Conservation (phyloP, 2,329 filamentous ascomycete species). For the Dryadomyces quercivorus region DNA sequence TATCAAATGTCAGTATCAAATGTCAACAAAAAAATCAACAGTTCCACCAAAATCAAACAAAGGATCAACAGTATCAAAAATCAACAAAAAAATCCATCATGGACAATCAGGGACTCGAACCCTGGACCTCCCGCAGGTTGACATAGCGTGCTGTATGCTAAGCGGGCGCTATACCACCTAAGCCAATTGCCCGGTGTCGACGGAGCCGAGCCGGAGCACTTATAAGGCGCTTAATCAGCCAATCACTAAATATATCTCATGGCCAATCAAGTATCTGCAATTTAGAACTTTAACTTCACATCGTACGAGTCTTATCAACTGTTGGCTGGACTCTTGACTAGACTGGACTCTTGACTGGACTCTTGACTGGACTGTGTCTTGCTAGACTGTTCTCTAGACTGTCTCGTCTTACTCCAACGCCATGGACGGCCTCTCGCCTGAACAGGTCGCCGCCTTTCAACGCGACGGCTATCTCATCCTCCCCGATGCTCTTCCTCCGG, state of each 20-base stretch:
- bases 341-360: too few species aligned
- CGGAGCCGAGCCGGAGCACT: not conserved
- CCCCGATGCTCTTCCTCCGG: conserved; percentile 56
- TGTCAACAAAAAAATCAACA: too few species aligned
- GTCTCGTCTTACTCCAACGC: too few species aligned
- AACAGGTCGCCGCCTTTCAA: conserved; percentile 61
- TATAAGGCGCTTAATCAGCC: too few species aligned
- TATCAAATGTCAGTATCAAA: too few species aligned
- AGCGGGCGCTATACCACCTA: conserved; percentile 11
- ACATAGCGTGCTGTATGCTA: conserved; percentile 8
- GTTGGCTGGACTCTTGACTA: too few species aligned
- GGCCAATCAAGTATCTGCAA: not conserved
- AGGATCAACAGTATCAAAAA: too few species aligned
- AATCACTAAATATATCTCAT: too few species aligned
- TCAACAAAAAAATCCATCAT: not conserved
- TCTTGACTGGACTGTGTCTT: too few species aligned
- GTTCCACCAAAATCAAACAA: too few species aligned
- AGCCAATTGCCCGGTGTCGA: conserved; percentile 8
- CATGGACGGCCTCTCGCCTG: conserved; percentile 48
- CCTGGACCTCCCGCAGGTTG: conserved; percentile 10
- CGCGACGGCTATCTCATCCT: conserved; percentile 85
- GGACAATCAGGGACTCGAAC: conserved; percentile 10
- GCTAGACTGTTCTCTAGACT: too few species aligned
- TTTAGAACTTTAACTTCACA: too few species aligned
- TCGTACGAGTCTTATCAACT: not conserved